Conservation (phyloP, 2,329 filamentous ascomycete species). For the Huntiella moniliformis region DNA sequence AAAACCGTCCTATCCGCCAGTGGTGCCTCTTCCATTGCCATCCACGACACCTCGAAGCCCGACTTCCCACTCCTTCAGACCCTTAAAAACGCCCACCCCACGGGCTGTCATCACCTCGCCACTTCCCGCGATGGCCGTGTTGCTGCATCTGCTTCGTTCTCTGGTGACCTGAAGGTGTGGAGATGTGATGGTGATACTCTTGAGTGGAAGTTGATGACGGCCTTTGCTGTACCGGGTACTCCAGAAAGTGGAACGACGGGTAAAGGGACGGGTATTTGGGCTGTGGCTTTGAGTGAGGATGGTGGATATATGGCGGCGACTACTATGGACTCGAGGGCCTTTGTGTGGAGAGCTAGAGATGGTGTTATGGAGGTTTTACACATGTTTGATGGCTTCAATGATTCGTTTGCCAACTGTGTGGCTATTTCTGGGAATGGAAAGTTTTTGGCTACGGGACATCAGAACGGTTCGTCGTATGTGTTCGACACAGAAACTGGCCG, state of each 20-base stretch:
- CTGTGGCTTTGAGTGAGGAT: conserved; percentile 65
- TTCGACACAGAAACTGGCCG: conserved; percentile 85
- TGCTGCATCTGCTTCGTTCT: conserved; percentile 74
- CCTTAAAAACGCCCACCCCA: conserved; percentile 59
- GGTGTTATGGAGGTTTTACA: conserved; percentile 86
- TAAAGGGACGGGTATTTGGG: conserved; percentile 63
- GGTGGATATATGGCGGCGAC: conserved; percentile 74
- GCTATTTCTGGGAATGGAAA: conserved; percentile 64
- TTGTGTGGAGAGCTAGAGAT: conserved; percentile 24
- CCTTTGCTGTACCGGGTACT: neutral
- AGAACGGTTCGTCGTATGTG: conserved; percentile 80
- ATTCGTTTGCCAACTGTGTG: conserved; percentile 76
- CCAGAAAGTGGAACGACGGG: neutral
- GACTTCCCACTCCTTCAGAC: conserved; percentile 64
- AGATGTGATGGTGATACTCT: conserved; percentile 31
- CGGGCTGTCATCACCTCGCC: conserved; percentile 81
- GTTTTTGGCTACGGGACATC: conserved; percentile 79
- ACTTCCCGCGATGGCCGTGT: conserved; percentile 48
- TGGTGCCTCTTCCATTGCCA: conserved; percentile 61
- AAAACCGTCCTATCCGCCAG: conserved; percentile 64
- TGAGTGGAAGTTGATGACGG: conserved; percentile 30
- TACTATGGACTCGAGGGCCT: conserved; percentile 32
- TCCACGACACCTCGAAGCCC: conserved; percentile 55
- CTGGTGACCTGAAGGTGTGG: conserved; percentile 79
- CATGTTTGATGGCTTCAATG: conserved; percentile 37